Evolutionary conservation across 1,139 yeast genomes (phyloP), one percentile per base, ranked within the genome.

Genomic region (Suhomyces choctaworum): DNA sequence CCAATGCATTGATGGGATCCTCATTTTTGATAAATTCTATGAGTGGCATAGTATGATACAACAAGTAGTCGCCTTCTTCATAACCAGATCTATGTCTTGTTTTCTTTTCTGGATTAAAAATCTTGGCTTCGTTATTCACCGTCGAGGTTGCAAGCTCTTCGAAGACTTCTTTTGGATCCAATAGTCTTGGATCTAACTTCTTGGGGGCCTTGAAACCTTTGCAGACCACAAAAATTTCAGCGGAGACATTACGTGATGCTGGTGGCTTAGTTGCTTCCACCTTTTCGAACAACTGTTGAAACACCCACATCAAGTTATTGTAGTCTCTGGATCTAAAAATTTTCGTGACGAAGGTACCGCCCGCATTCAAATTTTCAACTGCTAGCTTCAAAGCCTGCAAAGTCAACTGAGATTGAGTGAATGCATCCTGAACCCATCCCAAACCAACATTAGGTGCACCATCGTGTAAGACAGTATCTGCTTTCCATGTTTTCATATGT

Each of bases 391-490:
- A 72, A 22, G 97, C 95, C 66, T 89, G 96, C 49, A 92, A 70
- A 22, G 96, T 94, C 53, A 92, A 78, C 59, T 92, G 97, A 14
- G 97, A 88, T 67, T 92, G 99, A 2, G 97, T 88, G 65, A 87
- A 94, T 1, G 98, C 98, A 78, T 92, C 99, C 62, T 94, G 98
- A 20, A 87, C 92, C 98, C 98, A 94, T 16, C 96, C 96, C 54
- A 90, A 74, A 82, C 98, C 98, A 49, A 92, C 98, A 57, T 92
- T 94, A 17, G 99, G 99, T 17, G 99, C 99, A 81, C 99, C 99
- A 75, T 92, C 99, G 66, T 92, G 98, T 57, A 94, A 69, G 16
- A 92, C 97, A 0, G 96, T 87, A 56, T 94, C 97, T 1, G 98
- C 99, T 56, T 94, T 92, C 97, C 97, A 92, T 1, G 98, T 90